Percentiles rank a stretch among this genome's conserved stretches.
phyloP scores from a whole-genome alignment of 1,139 yeast species.

The Protomyces inouyei region DNA sequence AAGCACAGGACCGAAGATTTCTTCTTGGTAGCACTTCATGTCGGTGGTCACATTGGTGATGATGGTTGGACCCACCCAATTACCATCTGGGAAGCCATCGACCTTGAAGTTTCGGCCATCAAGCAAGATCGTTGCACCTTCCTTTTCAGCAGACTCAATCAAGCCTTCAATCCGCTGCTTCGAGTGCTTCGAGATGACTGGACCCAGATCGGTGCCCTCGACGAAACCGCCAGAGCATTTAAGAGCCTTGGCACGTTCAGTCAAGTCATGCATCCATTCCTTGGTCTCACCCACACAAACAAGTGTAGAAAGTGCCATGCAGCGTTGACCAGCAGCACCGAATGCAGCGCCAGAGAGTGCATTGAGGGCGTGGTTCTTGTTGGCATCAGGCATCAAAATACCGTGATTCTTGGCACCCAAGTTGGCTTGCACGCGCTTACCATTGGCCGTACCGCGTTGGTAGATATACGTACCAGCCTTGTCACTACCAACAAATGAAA shows the following conservation, averaged over 20 bases:
- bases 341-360: conserved; percentile 73
- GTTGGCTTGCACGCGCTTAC: conserved; percentile 74
- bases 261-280: conserved; percentile 60
- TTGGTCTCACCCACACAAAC: conserved; percentile 70
- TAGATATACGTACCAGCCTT: conserved; percentile 71
- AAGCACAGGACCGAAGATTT: conserved; percentile 72
- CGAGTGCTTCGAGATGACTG: conserved; percentile 61
- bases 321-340: conserved; percentile 82
- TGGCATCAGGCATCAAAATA: conserved; percentile 68
- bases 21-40: conserved; percentile 68
- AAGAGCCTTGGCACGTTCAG: conserved; percentile 55
- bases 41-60: conserved; percentile 62
- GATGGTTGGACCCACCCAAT: conserved; percentile 67
- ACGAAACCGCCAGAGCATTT: conserved; percentile 67
- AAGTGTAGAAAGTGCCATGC: conserved; percentile 74
- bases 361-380: conserved; percentile 59
- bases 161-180: conserved; percentile 53
- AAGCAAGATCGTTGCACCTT: conserved; percentile 55
- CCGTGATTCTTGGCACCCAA: conserved; percentile 76
- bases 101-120: conserved; percentile 60
- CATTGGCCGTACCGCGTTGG: conserved; percentile 61
- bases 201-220: conserved; percentile 60
- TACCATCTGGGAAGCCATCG: conserved; percentile 57
- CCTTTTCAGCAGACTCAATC: conserved; percentile 52
- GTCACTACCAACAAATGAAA: conserved; percentile 74